Percentiles rank a stretch among this genome's conserved stretches.
These are phyloP conservation scores for Gaeumannomyces tritici DNA, from an alignment of 2,329 filamentous ascomycete genomes.

Conservation along the genomic window DNA sequence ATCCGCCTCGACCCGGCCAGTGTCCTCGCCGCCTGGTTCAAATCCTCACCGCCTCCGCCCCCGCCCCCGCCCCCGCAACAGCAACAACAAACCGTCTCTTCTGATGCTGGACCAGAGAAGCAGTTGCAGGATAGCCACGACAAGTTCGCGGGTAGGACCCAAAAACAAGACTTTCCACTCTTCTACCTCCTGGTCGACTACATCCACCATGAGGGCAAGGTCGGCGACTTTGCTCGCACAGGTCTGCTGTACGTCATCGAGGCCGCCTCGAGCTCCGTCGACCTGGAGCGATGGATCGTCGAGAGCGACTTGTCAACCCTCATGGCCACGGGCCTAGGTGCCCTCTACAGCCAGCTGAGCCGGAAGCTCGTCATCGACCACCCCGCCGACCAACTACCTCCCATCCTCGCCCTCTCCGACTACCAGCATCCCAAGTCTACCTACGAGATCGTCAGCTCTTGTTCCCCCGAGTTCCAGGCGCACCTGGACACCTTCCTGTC, in stretches of 20 bases:
- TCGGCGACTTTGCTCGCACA: slow-evolving; percentile 92
- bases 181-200: slow-evolving; percentile 96
- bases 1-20: slow-evolving; percentile 73
- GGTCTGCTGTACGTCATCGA: slow-evolving; percentile 94
- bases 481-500: slow-evolving; percentile 91
- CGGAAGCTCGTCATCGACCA: slow-evolving; percentile 77
- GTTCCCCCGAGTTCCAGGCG: slow-evolving; percentile 66
- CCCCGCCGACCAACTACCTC: slow-evolving; percentile 63
- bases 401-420: slow-evolving; percentile 82
- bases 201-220: slow-evolving; percentile 88
- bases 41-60: slow-evolving; percentile 26
- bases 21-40: slow-evolving; percentile 89
- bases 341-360: slow-evolving; percentile 55
- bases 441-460: slow-evolving; percentile 63
- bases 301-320: slow-evolving; percentile 92
- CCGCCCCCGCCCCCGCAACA: slow-evolving; percentile 12
- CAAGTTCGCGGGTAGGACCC: slow-evolving; percentile 73
- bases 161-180: slow-evolving; percentile 86
- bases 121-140: slow-evolving; percentile 54
- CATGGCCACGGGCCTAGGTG: slow-evolving; percentile 93
- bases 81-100: background rate
- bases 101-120: slow-evolving; percentile 20
- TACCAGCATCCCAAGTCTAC: slow-evolving; percentile 65
- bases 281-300: slow-evolving; percentile 90
- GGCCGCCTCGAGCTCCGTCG: slow-evolving; percentile 71